These are phyloP conservation scores for Gossypium ekmanianum DNA, from an alignment of 345 rosid species.

Conservation along the genomic window DNA sequence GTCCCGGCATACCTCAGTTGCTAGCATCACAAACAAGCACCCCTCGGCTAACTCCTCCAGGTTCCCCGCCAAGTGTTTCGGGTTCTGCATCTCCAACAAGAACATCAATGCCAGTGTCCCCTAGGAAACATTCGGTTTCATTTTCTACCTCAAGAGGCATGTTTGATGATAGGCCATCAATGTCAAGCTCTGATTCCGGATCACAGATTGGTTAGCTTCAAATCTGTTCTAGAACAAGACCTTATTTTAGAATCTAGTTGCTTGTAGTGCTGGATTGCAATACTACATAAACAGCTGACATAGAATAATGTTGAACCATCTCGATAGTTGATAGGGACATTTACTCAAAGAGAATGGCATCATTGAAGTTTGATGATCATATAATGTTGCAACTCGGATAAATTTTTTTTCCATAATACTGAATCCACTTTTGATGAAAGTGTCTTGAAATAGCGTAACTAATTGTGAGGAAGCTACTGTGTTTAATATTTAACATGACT, in stretches of 20 bases:
- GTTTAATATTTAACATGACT: neutral
- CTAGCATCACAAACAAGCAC: constrained; percentile 60
- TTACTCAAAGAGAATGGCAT: neutral
- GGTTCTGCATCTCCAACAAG: constrained; percentile 78
- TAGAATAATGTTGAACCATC: neutral
- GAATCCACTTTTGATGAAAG: neutral
- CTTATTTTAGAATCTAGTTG: constrained; percentile 1
- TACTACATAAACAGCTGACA: neutral
- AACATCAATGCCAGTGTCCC: constrained; percentile 71
- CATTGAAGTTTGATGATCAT: neutral
- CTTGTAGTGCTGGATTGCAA: neutral
- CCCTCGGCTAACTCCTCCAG: constrained; percentile 79
- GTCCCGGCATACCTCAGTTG: constrained; percentile 1
- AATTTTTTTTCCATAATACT: neutral
- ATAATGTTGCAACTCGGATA: neutral
- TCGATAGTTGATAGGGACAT: neutral
- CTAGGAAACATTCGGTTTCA: constrained; percentile 70
- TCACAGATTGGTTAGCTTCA: constrained; percentile 56
- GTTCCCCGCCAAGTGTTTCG: constrained; percentile 70
- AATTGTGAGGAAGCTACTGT: neutral
- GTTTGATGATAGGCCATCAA: constrained; percentile 62
- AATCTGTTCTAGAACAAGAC: constrained; percentile 9
- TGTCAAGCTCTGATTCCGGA: constrained; percentile 55
- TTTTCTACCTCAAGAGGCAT: constrained; percentile 73
- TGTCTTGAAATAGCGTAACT: neutral